These are phyloP conservation scores for Gigaspora rosea DNA, from an alignment of 192 early-diverging fungal genomes.

Conservation along the genomic window DNA sequence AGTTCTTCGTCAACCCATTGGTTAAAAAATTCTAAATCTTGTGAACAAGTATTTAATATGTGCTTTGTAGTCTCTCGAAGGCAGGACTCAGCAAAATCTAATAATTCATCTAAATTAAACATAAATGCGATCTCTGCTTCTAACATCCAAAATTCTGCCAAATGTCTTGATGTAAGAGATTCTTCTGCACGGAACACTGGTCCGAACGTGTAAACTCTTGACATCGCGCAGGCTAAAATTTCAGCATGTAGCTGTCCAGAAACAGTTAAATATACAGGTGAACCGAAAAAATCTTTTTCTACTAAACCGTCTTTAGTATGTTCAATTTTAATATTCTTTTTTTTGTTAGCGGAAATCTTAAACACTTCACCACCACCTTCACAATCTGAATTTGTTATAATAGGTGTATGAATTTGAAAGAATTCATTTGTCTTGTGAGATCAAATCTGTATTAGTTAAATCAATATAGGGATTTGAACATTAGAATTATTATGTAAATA, in stretches of 20 bases:
- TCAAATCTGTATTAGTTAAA: not conserved
- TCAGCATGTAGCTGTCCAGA: constrained; percentile 88
- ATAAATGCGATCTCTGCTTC: constrained; percentile 87
- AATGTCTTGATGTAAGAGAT: constrained; percentile 76
- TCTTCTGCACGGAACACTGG: constrained; percentile 86
- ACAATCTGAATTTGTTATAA: constrained; percentile 84
- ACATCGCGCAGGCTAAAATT: constrained; percentile 66
- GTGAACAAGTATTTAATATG: constrained; percentile 54
- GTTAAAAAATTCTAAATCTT: constrained; percentile 63
- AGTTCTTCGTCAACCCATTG: constrained; percentile 57
- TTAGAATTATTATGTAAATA: not conserved
- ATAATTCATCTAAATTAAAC: constrained; percentile 55
- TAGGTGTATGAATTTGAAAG: constrained; percentile 76
- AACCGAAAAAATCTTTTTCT: constrained; percentile 69
- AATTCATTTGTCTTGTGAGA: constrained; percentile 64
- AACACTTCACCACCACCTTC: constrained; percentile 91
- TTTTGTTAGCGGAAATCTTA: constrained; percentile 45
- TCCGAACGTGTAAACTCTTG: constrained; percentile 79
- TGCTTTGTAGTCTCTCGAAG: constrained; percentile 58
- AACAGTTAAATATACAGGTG: constrained; percentile 77
- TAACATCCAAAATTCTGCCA: constrained; percentile 95
- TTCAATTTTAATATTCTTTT: not conserved
- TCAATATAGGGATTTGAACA: not conserved
- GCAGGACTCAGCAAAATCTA: constrained; percentile 71
- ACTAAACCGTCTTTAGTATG: not conserved